Evolutionary conservation across 2,329 filamentous ascomycete species (phyloP), one percentile per base, ranked within the genome.

Genomic region (Fusarium sp.): DNA sequence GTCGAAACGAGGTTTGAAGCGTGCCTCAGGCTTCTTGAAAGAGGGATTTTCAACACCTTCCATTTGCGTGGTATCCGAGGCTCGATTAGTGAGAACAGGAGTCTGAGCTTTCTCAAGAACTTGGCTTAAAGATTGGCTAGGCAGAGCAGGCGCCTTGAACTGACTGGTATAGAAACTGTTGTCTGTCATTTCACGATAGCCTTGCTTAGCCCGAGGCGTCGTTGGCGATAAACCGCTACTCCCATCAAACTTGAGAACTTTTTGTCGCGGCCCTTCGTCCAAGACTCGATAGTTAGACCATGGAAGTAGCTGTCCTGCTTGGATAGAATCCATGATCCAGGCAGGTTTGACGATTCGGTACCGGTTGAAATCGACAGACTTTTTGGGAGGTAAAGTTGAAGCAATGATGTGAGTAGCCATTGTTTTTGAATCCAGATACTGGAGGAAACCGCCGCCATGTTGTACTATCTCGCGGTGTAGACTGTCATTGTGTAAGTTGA

Each of bases 371-470:
- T 99, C 96, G 57, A 95, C 89, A 29, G 90, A 90, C 80, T 99
- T 99, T 82, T 98, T 98, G 0, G 94, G 95, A 0, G 96, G 96
- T 24, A 99, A 83, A 56, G 89, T 91, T 55, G 94, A 95, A 6
- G 95, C 95, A 74, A 99, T 94, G 72, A 99, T 97, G 78, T 99
- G 95, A 1, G 97, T 99, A 1, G 94, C 95, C 78, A 92, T 91
- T 1, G 95, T 98, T 83, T 99, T 99, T 40, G 91, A 92, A 79
- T 98, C 95, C 14, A 99, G 84, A 76, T 98, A 98, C 79, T 99
- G 96, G 66, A 98, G 87, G 74, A 97, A 98, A 0, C 92, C 93
- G 32, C 95, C 97, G n/a, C 96, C 96, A 87, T 98, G 90, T 73
- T 92, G 89, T 20, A 99, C 95, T 59, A 99, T 91, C 65, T 97